Evolutionary conservation across 1,284 basidiomycete species (phyloP).

Genomic region (Erythrobasidium hasegawianum): DNA sequence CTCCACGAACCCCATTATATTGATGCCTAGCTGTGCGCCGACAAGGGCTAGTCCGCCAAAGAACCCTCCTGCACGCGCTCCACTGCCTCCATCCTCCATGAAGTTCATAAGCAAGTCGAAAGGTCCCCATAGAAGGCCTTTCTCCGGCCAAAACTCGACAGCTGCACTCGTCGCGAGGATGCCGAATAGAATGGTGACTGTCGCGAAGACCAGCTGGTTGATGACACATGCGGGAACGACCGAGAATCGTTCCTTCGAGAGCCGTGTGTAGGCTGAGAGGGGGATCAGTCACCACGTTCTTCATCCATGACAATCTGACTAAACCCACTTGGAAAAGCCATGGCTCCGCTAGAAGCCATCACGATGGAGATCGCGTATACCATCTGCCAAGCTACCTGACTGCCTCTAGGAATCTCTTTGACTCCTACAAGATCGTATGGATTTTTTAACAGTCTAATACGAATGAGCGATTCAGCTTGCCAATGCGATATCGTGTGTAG

Average conservation of each 20-base stretch:
- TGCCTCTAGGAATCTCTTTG: constrained; percentile 40
- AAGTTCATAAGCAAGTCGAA: constrained; percentile 49
- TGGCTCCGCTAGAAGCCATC: constrained; percentile 44
- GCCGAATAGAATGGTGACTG: constrained; percentile 39
- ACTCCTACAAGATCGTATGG: constrained; percentile 10
- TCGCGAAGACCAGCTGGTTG: not conserved
- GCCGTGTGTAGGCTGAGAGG: constrained; percentile 12
- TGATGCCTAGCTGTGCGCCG: constrained; percentile 50
- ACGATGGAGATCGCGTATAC: constrained; percentile 45
- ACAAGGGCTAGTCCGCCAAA: constrained; percentile 49
- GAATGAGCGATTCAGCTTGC: constrained; percentile 3
- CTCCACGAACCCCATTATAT: constrained; percentile 45
- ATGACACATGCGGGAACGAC: constrained; percentile 1
- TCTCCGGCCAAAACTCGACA: constrained; percentile 48
- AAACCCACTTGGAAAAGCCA: constrained; percentile 47
- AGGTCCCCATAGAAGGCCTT: constrained; percentile 48
- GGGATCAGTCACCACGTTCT: too few species aligned
- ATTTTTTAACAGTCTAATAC: not conserved
- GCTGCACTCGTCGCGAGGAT: constrained; percentile 50
- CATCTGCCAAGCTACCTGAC: constrained; percentile 50
- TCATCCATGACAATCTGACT: too few species aligned
- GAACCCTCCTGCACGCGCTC: constrained; percentile 50
- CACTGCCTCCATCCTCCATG: constrained; percentile 44
- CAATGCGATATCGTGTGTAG: too few species aligned
- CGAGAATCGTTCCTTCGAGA: not conserved